Base-by-base conservation (phyloP, 2,329 filamentous ascomycete species). In the Emergomyces orientalis region DNA sequence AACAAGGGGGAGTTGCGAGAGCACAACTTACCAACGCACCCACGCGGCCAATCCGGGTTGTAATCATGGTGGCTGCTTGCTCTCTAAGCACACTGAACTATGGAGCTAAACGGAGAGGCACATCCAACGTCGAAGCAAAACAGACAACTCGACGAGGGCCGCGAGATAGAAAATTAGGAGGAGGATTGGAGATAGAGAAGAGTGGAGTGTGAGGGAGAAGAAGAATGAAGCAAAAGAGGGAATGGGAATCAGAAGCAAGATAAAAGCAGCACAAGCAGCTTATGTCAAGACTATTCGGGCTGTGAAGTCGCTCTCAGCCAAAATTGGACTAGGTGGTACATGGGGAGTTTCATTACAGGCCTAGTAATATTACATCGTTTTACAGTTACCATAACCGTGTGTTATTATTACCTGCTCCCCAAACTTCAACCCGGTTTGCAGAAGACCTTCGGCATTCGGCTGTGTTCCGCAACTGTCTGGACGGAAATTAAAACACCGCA, bases 1-100 rank as follows among this genome's bases (percentile, higher is more conserved):
- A 37, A 62, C 34, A 27, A 52, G 51, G 30, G 22, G 27, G 34
- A 52, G 51, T 25, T n/a, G 27, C 22, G 52, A 58, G 60, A 45
- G 60, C 55, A 63, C 67, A 64, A 76, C 78, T 68, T 76, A 80
- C 77, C 76, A 79, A 73, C 73, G 74, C 76, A 75, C 76, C 76
- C 68, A 75, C 71, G 72, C 78, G 78, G 73, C 76, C 73, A 68
- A 79, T 73, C 74, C 75, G 74, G 68, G 76, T 73, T 70, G 77
- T 77, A 71, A 79, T 77, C 78, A 80, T 80, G 70, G 71, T 78
- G 73, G 68, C 63, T 71, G 71, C 73, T 49, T 59, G 56, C 39
- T 59, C 71, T 75, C 73, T 73, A 73, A 76, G 73, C 71, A 69
- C 70, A 69, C 72, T 71, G 68, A 70, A 69, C 54, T 62, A 56